A percentile compares a stretch with the other conserved stretches of the same genome.
Conservation (phyloP, 768 basidiomycete genomes). For the Naganishia kalamii region DNA sequence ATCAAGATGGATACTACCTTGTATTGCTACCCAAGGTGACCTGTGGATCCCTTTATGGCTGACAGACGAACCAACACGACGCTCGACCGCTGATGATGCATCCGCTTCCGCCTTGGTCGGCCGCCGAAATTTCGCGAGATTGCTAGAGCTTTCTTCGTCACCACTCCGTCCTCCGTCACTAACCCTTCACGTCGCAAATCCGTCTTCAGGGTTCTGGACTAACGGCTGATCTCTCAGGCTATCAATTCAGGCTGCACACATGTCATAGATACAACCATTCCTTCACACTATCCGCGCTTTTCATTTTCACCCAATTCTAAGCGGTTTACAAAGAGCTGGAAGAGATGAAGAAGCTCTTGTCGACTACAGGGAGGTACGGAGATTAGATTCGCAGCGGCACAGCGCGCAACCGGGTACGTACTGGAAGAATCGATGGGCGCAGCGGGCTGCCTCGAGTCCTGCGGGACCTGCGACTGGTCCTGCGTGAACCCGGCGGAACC, state of each 20-base stretch:
- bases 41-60: background rate
- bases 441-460: constrained; percentile 73
- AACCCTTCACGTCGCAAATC: background rate
- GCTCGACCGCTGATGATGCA: background rate
- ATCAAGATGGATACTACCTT: too few species aligned
- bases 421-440: constrained; percentile 86
- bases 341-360: constrained; percentile 48
- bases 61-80: background rate
- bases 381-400: too few species aligned
- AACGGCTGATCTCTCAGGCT: too few species aligned
- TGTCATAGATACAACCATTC: constrained; percentile 4
- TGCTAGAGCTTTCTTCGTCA: constrained; percentile 5
- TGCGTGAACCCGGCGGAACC: constrained; percentile 66
- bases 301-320: background rate
- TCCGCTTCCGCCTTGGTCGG: background rate
- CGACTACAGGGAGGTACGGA: constrained; percentile 34
- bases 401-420: too few species aligned
- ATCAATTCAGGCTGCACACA: background rate
- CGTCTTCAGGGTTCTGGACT: too few species aligned
- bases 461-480: constrained; percentile 60
- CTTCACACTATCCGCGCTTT: background rate
- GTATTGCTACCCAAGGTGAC: too few species aligned
- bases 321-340: constrained; percentile 40
- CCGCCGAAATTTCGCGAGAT: background rate
- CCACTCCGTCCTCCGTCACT: background rate